These are phyloP conservation scores for Melampsora abietis-canadensis DNA, from an alignment of 1,284 basidiomycete genomes.

Conservation along the genomic window DNA sequence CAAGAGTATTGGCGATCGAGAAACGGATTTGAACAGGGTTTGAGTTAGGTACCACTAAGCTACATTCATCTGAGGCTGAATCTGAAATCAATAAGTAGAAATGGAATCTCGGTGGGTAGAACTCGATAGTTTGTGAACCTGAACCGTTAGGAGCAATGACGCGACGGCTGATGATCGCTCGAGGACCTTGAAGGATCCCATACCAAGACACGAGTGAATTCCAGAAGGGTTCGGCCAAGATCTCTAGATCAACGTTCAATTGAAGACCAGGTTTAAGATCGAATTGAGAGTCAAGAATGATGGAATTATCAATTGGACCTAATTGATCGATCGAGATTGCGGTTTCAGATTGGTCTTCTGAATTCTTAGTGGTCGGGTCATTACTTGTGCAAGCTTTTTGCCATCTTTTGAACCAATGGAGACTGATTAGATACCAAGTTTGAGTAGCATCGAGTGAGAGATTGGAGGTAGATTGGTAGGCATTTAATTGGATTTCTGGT, in stretches of 20 bases:
- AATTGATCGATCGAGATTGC: neutral
- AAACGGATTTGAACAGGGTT: slow-evolving; percentile 2
- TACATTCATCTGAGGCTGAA: slow-evolving; percentile 20
- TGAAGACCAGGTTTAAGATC: slow-evolving; percentile 23
- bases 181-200: slow-evolving; percentile 5
- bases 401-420: slow-evolving; percentile 28
- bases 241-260: slow-evolving; percentile 21
- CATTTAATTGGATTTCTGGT: slow-evolving; percentile 11
- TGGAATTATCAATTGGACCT: slow-evolving; percentile 25
- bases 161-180: slow-evolving; percentile 5
- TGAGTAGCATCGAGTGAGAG: neutral
- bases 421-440: slow-evolving; percentile 38
- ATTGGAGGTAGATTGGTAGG: neutral
- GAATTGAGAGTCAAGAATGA: slow-evolving; percentile 3
- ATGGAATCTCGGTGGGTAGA: slow-evolving; percentile 33
- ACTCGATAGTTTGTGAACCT: slow-evolving; percentile 37
- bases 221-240: slow-evolving; percentile 26
- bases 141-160: slow-evolving; percentile 36
- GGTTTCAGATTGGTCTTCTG: neutral
- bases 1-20: slow-evolving; percentile 18
- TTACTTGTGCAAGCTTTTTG: neutral
- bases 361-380: too few relatives aligned
- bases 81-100: slow-evolving; percentile 36
- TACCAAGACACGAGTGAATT: slow-evolving; percentile 24
- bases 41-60: neutral